A percentile compares a stretch with the other conserved stretches of the same genome.
These are phyloP conservation scores for Thraustotheca clavata DNA, from an alignment of 352 stramenopile genomes.

Conservation along the genomic window DNA sequence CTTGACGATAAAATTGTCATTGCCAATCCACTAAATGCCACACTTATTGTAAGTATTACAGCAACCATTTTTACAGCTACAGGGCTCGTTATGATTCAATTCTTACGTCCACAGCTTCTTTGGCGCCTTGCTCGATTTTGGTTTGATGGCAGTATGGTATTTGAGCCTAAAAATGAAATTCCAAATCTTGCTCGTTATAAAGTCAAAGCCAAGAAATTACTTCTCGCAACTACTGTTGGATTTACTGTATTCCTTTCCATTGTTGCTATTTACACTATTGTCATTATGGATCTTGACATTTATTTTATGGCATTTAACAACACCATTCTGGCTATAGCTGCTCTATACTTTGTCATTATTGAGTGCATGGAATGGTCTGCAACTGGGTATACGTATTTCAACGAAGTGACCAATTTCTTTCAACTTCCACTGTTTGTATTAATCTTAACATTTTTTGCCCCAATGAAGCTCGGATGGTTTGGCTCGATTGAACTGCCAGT, in stretches of 20 bases:
- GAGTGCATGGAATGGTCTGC: background rate
- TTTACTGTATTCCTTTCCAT: background rate
- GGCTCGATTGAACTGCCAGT: background rate
- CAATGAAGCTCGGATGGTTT: slow-evolving; percentile 2
- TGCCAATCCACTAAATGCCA: background rate
- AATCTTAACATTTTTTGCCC: background rate
- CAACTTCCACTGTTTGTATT: slow-evolving; percentile 2
- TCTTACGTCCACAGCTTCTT: background rate
- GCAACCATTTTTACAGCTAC: background rate
- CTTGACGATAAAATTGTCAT: no score
- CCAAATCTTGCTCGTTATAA: background rate
- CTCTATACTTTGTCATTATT: background rate
- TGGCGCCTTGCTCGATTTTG: background rate
- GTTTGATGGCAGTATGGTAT: background rate
- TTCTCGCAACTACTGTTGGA: background rate
- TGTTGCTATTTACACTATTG: background rate
- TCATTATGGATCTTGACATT: background rate
- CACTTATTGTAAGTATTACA: background rate
- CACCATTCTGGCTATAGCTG: background rate
- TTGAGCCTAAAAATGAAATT: background rate
- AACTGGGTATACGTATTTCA: background rate
- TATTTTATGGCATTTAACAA: slow-evolving; percentile 4
- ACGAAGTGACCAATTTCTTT: background rate
- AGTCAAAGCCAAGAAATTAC: background rate
- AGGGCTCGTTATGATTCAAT: background rate